Evolutionary conservation across 1,284 basidiomycete species (phyloP), one percentile per base, ranked within the genome.

Genomic region (Trichosporon faecale): DNA sequence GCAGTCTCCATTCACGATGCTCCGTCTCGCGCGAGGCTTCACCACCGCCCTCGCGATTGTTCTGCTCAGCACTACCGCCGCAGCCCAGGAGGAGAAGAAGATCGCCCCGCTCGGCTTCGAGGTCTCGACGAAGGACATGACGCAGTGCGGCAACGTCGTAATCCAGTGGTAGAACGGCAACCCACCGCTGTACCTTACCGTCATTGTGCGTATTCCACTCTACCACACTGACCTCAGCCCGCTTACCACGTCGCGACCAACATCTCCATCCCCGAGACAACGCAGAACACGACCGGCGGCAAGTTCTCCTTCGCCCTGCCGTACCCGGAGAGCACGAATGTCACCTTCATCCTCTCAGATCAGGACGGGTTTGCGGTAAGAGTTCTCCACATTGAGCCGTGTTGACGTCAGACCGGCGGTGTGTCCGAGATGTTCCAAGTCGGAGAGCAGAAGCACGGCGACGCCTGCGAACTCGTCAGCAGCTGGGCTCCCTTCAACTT

Each of bases 271-370:
- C 79, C 79, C 6, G 69, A 73, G 64, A 68, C 72, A 0, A 74
- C 75, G 0, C 77, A 74, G 66, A 70, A 66, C 18, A 21, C 64
- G 3, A 72, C 68, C 14, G 73, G 70, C 7, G 65, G 66, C 7
- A 76, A 78, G 2, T 72, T 68, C 14, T 76, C 76, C 57, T 65
- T 66, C 23, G 78, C 75, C 1, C 74, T 80, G 6, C 77, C 79
- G 55, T 82, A 60, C 27, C 18, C 4, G 1, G 35, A 16, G 21
- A 12, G 23, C 3, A 78, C 74, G n/a, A 64, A 70, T 4, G 73
- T 78, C 35, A 74, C 78, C 0, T 73, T 76, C 40, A 76, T 81
- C 76, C 80, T 82, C 79, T 81, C 80, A 7, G 81, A 82, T 66
- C 49, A 75, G 0, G 73, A 72, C 1, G 81, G 80, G 12, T 74